Percentiles rank a stretch among this genome's conserved stretches.
Evolutionary conservation across 1,284 basidiomycete genomes (phyloP).

Genomic region (Anthracocystis panici-leucophaei): DNA sequence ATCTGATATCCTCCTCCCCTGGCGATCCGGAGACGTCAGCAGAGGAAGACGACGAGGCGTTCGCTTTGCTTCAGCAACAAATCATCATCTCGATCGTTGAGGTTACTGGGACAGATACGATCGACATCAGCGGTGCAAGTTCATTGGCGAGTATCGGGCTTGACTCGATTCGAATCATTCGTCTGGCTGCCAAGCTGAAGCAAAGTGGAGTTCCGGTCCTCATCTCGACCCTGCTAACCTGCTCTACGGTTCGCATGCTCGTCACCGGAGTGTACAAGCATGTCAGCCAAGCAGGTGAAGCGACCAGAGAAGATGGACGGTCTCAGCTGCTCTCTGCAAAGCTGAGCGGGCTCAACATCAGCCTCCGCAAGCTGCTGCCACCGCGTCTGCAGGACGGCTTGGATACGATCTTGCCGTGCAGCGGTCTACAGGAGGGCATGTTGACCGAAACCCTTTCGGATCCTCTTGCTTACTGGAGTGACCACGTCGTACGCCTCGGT

Average conservation of each 20-base stretch:
- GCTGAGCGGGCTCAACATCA: slow-evolving; percentile 1
- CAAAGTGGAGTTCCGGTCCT: slow-evolving; percentile 4
- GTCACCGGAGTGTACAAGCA: neutral
- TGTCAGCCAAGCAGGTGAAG: neutral
- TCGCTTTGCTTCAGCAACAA: neutral
- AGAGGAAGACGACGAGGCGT: neutral
- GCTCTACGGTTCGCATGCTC: slow-evolving; percentile 10
- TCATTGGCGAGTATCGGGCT: slow-evolving; percentile 15
- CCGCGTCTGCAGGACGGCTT: neutral
- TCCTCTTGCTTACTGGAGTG: slow-evolving; percentile 16
- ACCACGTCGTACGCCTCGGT: slow-evolving; percentile 11
- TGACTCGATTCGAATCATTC: slow-evolving; percentile 21
- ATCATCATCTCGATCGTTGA: slow-evolving; percentile 9
- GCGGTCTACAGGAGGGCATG: slow-evolving; percentile 18
- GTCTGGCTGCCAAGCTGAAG: slow-evolving; percentile 24
- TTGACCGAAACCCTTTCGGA: slow-evolving; percentile 21
- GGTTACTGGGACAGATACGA: slow-evolving; percentile 9
- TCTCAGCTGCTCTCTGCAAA: neutral
- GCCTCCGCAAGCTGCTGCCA: slow-evolving; percentile 2
- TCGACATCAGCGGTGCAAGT: slow-evolving; percentile 13
- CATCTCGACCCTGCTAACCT: slow-evolving; percentile 5
- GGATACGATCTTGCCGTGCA: slow-evolving; percentile 9
- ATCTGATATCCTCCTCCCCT: neutral
- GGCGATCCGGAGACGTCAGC: neutral
- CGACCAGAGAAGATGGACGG: neutral